Conservation (phyloP, 306 rosid species). For the Castanospermum australe region DNA sequence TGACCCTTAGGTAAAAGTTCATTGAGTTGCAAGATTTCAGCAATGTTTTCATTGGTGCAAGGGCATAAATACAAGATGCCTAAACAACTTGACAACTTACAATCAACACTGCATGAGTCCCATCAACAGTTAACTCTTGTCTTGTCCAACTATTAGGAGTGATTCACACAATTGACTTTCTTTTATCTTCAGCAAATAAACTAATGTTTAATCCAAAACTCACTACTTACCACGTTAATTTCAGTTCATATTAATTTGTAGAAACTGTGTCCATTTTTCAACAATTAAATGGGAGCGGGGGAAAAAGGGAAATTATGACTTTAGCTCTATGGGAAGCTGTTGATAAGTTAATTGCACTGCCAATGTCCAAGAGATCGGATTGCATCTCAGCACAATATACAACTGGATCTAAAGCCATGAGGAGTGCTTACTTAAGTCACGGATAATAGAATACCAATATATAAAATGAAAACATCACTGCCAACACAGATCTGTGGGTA, state of each 20-base stretch:
- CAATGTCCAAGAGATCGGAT: neutral
- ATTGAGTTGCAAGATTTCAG: neutral
- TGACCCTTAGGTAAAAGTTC: too few relatives aligned
- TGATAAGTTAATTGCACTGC: neutral
- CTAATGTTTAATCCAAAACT: neutral
- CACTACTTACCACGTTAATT: too few relatives aligned
- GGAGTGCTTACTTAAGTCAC: neutral
- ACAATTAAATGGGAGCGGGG: too few relatives aligned
- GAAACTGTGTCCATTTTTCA: too few relatives aligned
- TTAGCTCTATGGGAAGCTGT: neutral
- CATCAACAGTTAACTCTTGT: neutral
- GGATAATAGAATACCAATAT: neutral
- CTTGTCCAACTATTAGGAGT: neutral
- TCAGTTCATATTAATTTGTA: too few relatives aligned
- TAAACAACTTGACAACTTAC: neutral
- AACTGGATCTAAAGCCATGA: neutral
- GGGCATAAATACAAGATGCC: neutral
- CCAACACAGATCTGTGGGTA: neutral
- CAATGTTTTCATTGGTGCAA: neutral
- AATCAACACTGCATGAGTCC: neutral
- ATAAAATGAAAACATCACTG: neutral
- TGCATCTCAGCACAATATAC: neutral
- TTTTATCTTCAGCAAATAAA: neutral
- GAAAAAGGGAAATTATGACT: neutral
- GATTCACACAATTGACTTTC: neutral